phyloP scores from a whole-genome alignment of 768 basidiomycete species.

The Rhodotorula babjevae region DNA sequence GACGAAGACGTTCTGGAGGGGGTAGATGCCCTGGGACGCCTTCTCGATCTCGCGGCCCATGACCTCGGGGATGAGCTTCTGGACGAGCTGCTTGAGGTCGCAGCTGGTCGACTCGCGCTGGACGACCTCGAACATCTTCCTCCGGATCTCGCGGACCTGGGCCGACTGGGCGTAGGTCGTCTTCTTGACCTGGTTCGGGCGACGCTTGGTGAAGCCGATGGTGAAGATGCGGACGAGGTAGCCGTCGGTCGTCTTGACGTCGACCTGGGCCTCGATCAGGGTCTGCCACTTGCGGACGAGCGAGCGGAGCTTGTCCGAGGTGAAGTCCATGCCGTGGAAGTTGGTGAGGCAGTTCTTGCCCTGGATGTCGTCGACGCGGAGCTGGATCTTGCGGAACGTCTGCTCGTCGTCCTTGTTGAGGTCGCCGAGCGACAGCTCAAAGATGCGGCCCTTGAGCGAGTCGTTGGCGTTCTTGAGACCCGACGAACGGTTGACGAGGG shows the following conservation, averaged over 20 bases:
- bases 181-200: conserved; percentile 93
- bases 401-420: conserved; percentile 99
- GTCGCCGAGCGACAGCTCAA: conserved; percentile 94
- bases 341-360: conserved; percentile 99
- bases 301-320: conserved; percentile 98
- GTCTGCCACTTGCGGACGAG: conserved; percentile 99
- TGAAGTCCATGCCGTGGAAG: conserved; percentile 99
- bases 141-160: conserved; percentile 94
- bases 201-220: conserved; percentile 97
- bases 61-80: conserved; percentile 98
- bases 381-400: conserved; percentile 98
- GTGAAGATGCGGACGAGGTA: conserved; percentile 98
- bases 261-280: conserved; percentile 96
- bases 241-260: conserved; percentile 98
- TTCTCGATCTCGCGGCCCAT: conserved; percentile 99
- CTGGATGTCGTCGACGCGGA: conserved; percentile 70
- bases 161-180: conserved; percentile 95
- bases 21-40: conserved; percentile 91
- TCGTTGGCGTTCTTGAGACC: conserved; percentile 99
- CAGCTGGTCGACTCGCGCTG: conserved; percentile 88
- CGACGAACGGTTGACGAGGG: conserved; percentile 93
- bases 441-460: conserved; percentile 90
- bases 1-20: conserved; percentile 96
- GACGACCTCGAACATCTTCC: conserved; percentile 98
- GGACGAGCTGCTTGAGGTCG: conserved; percentile 92